Evolutionary conservation across 371 early-diverging fungal species (phyloP).

Genomic region (Mortierella sp.): DNA sequence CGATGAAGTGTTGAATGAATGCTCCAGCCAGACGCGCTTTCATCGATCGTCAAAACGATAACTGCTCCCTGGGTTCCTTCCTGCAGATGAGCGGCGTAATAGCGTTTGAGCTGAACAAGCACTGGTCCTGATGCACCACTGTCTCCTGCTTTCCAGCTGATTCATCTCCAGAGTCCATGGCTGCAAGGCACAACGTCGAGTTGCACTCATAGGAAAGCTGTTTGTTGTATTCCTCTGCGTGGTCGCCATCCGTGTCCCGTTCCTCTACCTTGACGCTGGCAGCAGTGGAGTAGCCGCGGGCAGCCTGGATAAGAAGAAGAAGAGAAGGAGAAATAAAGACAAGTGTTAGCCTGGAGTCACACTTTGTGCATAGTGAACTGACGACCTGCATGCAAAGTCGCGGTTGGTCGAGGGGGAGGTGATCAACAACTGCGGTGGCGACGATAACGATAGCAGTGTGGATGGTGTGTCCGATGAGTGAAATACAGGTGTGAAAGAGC

Average conservation of each 20-base stretch:
- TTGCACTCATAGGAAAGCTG: neutral
- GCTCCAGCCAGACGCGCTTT: neutral
- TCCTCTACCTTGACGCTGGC: slow-evolving; percentile 12
- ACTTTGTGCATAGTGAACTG: neutral
- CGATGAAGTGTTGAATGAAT: neutral
- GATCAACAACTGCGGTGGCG: neutral
- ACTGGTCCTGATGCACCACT: neutral
- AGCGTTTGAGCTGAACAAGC: neutral
- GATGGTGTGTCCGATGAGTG: too few relatives aligned
- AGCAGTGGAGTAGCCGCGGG: slow-evolving; percentile 18
- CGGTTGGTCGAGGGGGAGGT: neutral
- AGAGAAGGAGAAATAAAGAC: neutral
- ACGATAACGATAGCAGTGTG: too few relatives aligned
- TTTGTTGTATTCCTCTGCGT: neutral
- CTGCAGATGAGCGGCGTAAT: neutral
- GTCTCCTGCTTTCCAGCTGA: neutral
- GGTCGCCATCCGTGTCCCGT: too few relatives aligned
- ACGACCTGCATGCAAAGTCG: neutral
- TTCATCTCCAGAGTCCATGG: neutral
- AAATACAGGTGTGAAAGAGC: neutral
- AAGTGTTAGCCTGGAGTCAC: neutral
- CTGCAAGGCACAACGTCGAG: neutral
- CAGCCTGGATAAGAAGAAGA: neutral
- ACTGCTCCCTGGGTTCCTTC: neutral
- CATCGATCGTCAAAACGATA: neutral